Percentiles rank a stretch among this genome's conserved stretches.
Conservation (phyloP, 139 green algal genomes). For the Nannochloris sp. region DNA sequence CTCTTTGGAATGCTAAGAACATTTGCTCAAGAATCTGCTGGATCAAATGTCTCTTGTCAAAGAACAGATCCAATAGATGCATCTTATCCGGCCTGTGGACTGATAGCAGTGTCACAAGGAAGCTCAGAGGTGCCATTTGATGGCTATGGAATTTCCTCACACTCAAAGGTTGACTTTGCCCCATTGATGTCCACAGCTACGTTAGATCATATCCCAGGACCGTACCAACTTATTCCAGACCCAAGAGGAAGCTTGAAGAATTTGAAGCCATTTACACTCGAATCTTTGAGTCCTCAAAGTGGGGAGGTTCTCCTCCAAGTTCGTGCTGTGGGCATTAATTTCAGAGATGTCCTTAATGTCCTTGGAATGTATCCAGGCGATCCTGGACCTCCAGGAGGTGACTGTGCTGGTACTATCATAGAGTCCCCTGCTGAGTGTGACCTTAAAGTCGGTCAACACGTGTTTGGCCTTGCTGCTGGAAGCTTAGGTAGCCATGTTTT, state of each 20-base stretch:
- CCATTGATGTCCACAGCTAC: neutral
- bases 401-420: conserved; percentile 38
- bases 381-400: conserved; percentile 31
- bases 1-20: conserved; percentile 19
- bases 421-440: neutral
- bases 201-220: neutral
- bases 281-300: neutral
- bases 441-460: conserved; percentile 31
- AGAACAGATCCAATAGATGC: no score
- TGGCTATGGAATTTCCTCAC: conserved; percentile 12
- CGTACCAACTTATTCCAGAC: conserved; percentile 21
- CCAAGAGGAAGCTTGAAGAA: conserved; percentile 43
- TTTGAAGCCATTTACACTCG: conserved; percentile 25
- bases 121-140: neutral
- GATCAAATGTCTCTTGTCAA: no score
- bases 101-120: neutral
- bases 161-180: neutral
- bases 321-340: conserved; percentile 39
- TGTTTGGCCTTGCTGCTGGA: conserved; percentile 66
- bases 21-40: conserved; percentile 6
- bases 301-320: conserved; percentile 23
- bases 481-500: conserved; percentile 56
- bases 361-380: conserved; percentile 49
- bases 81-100: no score
- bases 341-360: conserved; percentile 48